Evolutionary conservation across 2,329 filamentous ascomycete species (phyloP).

Genomic region (Ceratocystis albifundus): DNA sequence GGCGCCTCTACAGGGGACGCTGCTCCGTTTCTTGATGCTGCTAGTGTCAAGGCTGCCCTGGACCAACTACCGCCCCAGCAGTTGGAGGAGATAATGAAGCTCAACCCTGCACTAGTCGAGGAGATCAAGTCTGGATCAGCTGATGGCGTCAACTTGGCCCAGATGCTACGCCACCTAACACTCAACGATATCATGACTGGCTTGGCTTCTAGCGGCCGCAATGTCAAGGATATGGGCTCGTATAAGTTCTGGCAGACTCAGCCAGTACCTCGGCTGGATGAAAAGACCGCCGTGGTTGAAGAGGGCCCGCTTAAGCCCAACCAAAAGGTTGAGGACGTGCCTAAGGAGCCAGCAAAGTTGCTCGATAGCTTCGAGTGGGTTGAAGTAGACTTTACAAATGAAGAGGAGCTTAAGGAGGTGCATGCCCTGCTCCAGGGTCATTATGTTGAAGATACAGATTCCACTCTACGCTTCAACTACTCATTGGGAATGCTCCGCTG

Average conservation of each 20-base stretch:
- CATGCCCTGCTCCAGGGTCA: constrained; percentile 85
- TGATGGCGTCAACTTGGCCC: constrained; percentile 36
- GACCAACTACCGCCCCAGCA: constrained; percentile 45
- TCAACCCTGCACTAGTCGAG: constrained; percentile 60
- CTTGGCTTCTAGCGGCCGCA: constrained; percentile 67
- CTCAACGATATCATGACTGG: constrained; percentile 64
- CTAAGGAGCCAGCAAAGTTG: constrained; percentile 63
- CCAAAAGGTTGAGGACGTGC: constrained; percentile 65
- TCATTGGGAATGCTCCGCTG: constrained; percentile 79
- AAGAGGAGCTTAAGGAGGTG: constrained; percentile 72
- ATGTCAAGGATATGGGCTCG: constrained; percentile 87
- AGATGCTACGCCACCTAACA: constrained; percentile 50
- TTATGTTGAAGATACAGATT: constrained; percentile 94
- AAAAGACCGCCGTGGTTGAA: constrained; percentile 40
- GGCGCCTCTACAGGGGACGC: constrained; percentile 31
- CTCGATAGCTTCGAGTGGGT: constrained; percentile 88
- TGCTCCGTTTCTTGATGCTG: constrained; percentile 31
- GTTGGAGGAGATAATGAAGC: constrained; percentile 53
- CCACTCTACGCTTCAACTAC: constrained; percentile 97
- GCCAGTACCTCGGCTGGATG: constrained; percentile 75
- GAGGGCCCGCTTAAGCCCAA: constrained; percentile 71
- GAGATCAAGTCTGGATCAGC: constrained; percentile 37
- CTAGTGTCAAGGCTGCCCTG: constrained; percentile 41
- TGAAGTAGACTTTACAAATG: constrained; percentile 70
- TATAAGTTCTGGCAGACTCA: constrained; percentile 99